phyloP scores from a whole-genome alignment of 169 alveolate species.

The Cryptosporidium baileyi region DNA sequence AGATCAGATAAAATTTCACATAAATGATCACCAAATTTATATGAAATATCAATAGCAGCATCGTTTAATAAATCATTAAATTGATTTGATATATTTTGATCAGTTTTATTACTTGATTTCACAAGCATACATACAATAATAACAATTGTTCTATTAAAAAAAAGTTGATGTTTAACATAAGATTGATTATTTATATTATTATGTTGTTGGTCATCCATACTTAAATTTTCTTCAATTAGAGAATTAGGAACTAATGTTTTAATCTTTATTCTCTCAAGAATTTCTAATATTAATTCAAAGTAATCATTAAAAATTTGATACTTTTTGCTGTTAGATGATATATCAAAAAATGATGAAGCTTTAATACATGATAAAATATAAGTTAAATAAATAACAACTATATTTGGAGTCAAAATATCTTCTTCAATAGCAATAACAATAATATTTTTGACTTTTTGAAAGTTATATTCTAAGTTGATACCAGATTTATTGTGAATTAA shows the following conservation, averaged over 20 bases:
- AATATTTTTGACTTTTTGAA: slow-evolving; percentile 11
- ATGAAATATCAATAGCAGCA: slow-evolving; percentile 4
- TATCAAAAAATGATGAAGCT: not conserved
- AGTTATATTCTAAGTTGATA: not conserved
- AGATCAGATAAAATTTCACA: not conserved
- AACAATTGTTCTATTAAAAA: not conserved
- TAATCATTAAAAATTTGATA: slow-evolving; percentile 48
- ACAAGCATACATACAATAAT: not conserved
- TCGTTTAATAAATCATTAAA: not conserved
- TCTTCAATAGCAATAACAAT: not conserved
- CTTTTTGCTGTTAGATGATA: not conserved
- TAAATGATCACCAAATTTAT: not conserved
- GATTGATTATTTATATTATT: not conserved
- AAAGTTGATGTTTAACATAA: not conserved
- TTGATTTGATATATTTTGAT: not conserved
- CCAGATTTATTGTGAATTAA: not conserved
- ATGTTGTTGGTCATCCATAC: not conserved
- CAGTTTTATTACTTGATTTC: not conserved
- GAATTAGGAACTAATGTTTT: too few species aligned
- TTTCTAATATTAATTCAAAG: slow-evolving; percentile 29
- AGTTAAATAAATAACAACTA: not conserved
- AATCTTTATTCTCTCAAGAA: not conserved
- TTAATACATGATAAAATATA: not conserved
- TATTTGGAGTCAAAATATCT: not conserved
- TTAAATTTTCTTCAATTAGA: not conserved